A percentile compares a stretch with the other conserved stretches of the same genome.
Conservation (phyloP, 2,329 filamentous ascomycete genomes). For the Beauveria sp. region DNA sequence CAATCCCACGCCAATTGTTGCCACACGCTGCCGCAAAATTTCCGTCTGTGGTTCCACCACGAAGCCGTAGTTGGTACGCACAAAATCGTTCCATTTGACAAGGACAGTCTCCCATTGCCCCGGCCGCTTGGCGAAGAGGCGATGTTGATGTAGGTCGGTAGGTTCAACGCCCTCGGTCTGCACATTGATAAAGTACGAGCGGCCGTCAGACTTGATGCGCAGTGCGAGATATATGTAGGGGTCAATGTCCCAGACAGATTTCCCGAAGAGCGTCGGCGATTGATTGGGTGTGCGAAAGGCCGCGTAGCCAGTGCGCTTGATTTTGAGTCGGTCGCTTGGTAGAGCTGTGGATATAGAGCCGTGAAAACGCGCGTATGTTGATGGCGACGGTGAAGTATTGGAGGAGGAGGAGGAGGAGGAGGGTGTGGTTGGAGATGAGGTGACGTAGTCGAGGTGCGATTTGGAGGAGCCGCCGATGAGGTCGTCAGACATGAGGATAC, state of each 20-base stretch:
- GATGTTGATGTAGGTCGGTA: slow-evolving; percentile 93
- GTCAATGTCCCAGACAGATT: slow-evolving; percentile 80
- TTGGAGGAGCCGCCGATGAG: slow-evolving; percentile 83
- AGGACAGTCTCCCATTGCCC: slow-evolving; percentile 95
- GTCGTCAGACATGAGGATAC: slow-evolving; percentile 77
- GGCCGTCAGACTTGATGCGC: slow-evolving; percentile 81
- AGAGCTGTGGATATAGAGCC: slow-evolving; percentile 82
- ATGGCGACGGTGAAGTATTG: slow-evolving; percentile 13
- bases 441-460: slow-evolving; percentile 60
- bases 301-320: slow-evolving; percentile 78
- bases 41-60: slow-evolving; percentile 91
- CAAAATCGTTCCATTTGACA: slow-evolving; percentile 86
- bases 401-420: slow-evolving; percentile 12
- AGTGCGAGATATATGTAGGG: slow-evolving; percentile 81
- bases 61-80: slow-evolving; percentile 86
- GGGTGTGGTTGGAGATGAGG: slow-evolving; percentile 15
- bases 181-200: slow-evolving; percentile 90
- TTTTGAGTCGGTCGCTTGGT: slow-evolving; percentile 62
- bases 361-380: slow-evolving; percentile 68
- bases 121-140: slow-evolving; percentile 68
- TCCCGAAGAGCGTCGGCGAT: slow-evolving; percentile 74
- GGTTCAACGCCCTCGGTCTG: slow-evolving; percentile 91
- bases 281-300: slow-evolving; percentile 81
- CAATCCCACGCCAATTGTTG: slow-evolving; percentile 77
- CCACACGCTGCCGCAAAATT: slow-evolving; percentile 77